Evolutionary conservation across 2,329 filamentous ascomycete genomes (phyloP), one percentile per base, ranked within the genome.

Genomic region (Colletotrichum tofieldiae): DNA sequence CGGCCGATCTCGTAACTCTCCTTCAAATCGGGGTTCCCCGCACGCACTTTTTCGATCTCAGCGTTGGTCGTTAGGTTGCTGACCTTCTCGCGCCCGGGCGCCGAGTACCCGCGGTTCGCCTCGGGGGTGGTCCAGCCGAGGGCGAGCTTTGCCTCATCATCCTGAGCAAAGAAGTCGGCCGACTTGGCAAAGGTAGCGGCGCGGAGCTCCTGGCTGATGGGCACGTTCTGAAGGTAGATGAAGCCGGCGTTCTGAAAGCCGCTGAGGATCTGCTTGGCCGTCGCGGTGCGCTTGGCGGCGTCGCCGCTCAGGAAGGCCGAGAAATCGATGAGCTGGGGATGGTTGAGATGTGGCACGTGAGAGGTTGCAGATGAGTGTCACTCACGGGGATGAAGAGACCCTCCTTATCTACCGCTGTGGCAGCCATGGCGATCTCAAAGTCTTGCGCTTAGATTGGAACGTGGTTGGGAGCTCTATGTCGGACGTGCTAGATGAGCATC

Each of bases 241-340:
- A 98, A 98, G 69, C 95, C 95, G 2, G 95, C 93, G 1, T 89
- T 92, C 77, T 95, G 93, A 84, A 98, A 97, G 52, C 94, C 95
- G 65, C 90, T 79, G 16, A 96, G 90, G 76, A 98, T 91, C 51
- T 92, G 90, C 65, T 90, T 82, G 29, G 94, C 95, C 1, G 93
- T 91, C 54, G 87, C 83, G 62, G 87, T 84, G 76, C 92, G 93
- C 75, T 93, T 85, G 12, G 86, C 77, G 0, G 88, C 84, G 26
- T 87, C 86, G 43, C 93, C 93, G 69, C 87, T 82, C 32, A 94
- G 89, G 81, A 95, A 96, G 54, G 86, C 86, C 16, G 89, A 90
- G 80, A 97, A 95, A 86, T 97, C 91, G 79, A 95, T 93, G 77
- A 95, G 87, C 93, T 95, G 76, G 23, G 45, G 12, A 5, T 14